Base-by-base conservation (phyloP, 352 stramenopile species). In the Phytophthora pinifolia region DNA sequence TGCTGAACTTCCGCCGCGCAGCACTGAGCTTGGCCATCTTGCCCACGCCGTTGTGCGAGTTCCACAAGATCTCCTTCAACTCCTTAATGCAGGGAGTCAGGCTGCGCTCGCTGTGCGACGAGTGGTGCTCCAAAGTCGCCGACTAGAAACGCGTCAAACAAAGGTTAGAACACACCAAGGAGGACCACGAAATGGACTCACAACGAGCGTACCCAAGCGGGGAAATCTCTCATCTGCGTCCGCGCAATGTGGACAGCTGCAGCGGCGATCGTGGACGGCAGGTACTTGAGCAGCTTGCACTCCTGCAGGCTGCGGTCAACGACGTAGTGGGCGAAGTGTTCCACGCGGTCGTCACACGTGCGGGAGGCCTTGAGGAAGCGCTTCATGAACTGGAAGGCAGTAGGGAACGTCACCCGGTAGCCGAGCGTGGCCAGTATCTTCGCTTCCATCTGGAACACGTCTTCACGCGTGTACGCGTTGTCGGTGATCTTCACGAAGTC, bases 401-500 rank as follows among this genome's bases (percentile, higher is more conserved):
- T 95, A 1, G 86, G 80, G 57, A 93, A 89, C 6, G 86, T 94
- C 30, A 95, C 82, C 2, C 83, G 79, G 47, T 88, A 95, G 51
- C 73, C 62, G 25, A 94, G 65, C n/a, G 70, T 70, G 10, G 77
- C 69, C 20, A 95, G 68, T 32, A 95, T 56, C 27, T 93, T 70
- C 6, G 83, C 70, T 65, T 95, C 86, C 86, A 94, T 95, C 22
- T 78, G 38, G 33, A 95, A 92, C 14, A 95, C 62, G 54, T 94
- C 74, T 1, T 89, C 69, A 6, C 72, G 69, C 6, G 80, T 88
- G 79, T 99, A 99, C 13, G 96, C 93, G 57, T 95, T 94, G 76
- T 99, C 96, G 0, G 94, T 98, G 62, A 99, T 98, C 59, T 98
- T 98, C 6, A 98, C 94, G 68, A 96, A 99, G 60, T 99, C 96